Base-by-base conservation (phyloP, 306 rosid species). In the Calophaca sinica region DNA sequence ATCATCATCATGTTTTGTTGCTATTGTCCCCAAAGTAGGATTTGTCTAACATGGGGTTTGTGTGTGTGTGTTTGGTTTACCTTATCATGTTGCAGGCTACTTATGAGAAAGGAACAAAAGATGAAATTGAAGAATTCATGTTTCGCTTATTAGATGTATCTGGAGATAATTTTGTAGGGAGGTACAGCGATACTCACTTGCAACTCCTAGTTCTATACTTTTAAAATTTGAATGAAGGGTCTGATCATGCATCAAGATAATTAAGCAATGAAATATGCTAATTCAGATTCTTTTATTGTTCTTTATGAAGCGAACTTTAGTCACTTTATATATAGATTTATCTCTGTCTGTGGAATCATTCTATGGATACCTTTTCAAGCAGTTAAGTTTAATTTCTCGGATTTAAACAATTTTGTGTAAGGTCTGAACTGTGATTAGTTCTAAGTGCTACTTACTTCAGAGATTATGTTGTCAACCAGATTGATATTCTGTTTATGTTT, bases 61-160 rank as follows among this genome's bases (percentile, higher is more conserved):
- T 55, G 10, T 72, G 4, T 46, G 7, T 49, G 13, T 36, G 7
- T 32, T 41, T 8, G 68, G 50, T 55, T 84, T 82, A 7, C 2
- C 45, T 74, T 79, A 74, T 13, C 42, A 36, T 80, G 31, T 77
- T 83, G 82, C 74, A 93, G 98, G 94, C 87, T 63, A 82, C 81
- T 81, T 90, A 90, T 80, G 96, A 90, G 85, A 90, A 93, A 80
- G 96, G 96, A 62, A 87, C 93, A 31, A 88, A 78, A 42, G 94
- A 86, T 78, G 98, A 90, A 70, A 90, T 93, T 64, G 94, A 88
- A 68, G 94, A 86, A 66, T 93, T 90, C 83, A 84, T 93, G 31
- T 88, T 83, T 82, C 86, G 83, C 62, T 68, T 93, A 38, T 39
- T 90, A 62, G 94, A 90, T 68, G 80, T 88, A 39, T 72, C 85